Base-by-base conservation (phyloP, 352 stramenopile genomes). In the Pythium pectinolyticum region DNA sequence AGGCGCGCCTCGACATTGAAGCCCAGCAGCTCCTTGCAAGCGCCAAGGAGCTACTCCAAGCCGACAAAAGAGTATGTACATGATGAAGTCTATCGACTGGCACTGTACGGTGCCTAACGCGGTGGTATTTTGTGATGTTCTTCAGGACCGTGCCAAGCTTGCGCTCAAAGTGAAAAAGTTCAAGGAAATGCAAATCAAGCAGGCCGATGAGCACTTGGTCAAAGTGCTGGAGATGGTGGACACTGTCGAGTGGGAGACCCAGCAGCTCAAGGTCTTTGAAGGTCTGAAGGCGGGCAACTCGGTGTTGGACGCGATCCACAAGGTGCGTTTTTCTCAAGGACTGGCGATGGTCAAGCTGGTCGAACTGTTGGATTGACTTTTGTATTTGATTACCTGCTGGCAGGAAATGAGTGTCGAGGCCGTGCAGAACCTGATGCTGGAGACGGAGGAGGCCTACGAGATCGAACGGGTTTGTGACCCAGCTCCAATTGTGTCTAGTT, bases 141-240 rank as follows among this genome's bases (percentile, higher is more conserved):
- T n/a, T n/a, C n/a, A 94, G 82, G 86, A 95, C 50, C 83, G 85
- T 17, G 88, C 88, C 5, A 95, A 93, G 63, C 68, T 95, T 22
- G 88, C 83, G 69, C 72, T 96, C 32, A 91, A 95, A 63, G 73
- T 96, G 30, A 95, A 92, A 55, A 96, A 96, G 72, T 95, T 92
- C 66, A 95, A 95, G 57, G 83, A 95, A 63, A 81, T 88, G 59
- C 87, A 96, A 69, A 94, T 96, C 68, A 75, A 86, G 24, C 81
- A 96, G 56, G 86, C 88, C 11, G 85, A 95, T 61, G 80, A 86
- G 37, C 87, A 96, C 58, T 66, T 96, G 62, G 77, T 96, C 31
- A 89, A 94, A 41, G 85, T 96, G 48, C 73, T 95, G 25, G 64
- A 87, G 43, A 89, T 96, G 79, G 62, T 96, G 57, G 82, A 96